These are phyloP conservation scores for Talaromyces verruculosus DNA, from an alignment of 2,329 filamentous ascomycete species.

Conservation along the genomic window DNA sequence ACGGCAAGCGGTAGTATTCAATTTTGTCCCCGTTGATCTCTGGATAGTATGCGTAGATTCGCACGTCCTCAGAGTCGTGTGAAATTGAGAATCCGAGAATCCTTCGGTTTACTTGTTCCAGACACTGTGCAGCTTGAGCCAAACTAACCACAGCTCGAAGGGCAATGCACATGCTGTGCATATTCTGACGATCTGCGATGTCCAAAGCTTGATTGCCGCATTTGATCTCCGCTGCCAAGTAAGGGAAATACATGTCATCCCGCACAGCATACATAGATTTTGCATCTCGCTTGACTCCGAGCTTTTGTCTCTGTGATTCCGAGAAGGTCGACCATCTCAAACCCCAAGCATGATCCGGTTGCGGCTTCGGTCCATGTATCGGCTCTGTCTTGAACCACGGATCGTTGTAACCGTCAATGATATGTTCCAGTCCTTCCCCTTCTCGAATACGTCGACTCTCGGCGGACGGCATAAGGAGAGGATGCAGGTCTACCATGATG, in stretches of 20 bases:
- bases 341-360: slow-evolving; percentile 12
- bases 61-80: slow-evolving; percentile 26
- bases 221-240: neutral
- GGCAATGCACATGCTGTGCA: slow-evolving; percentile 12
- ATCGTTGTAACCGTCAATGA: slow-evolving; percentile 18
- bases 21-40: no score
- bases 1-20: neutral
- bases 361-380: slow-evolving; percentile 13
- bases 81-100: slow-evolving; percentile 28
- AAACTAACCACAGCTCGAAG: neutral
- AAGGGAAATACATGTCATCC: neutral
- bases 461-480: slow-evolving; percentile 1
- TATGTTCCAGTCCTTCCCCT: neutral
- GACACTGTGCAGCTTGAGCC: neutral
- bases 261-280: neutral
- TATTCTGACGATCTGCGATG: slow-evolving; percentile 7
- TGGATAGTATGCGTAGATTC: slow-evolving; percentile 24
- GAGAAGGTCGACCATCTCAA: neutral
- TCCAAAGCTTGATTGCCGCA: neutral
- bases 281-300: neutral
- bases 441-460: neutral
- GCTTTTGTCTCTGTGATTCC: neutral
- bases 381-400: slow-evolving; percentile 15
- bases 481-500: neutral
- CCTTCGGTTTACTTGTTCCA: slow-evolving; percentile 24